Evolutionary conservation across 805 yeast genomes (phyloP).

Genomic region (Kazachstania viticola): DNA sequence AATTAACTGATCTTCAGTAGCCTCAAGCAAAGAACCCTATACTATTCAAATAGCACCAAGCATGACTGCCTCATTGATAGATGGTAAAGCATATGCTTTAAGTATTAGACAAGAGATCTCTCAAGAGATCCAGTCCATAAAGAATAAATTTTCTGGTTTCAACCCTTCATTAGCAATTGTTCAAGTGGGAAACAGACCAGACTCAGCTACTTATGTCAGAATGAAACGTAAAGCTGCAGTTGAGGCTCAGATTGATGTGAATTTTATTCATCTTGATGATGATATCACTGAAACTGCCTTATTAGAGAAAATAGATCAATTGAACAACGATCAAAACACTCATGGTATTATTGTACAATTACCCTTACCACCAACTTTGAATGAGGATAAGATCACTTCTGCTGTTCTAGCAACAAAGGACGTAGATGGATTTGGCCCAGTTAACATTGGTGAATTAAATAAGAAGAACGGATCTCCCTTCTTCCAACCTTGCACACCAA

Average conservation of each 20-base stretch:
- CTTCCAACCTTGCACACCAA: conserved; percentile 91
- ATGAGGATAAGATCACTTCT: conserved; percentile 71
- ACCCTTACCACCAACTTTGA: conserved; percentile 73
- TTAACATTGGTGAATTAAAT: conserved; percentile 81
- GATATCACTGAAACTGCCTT: conserved; percentile 48
- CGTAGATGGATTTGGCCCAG: conserved; percentile 89
- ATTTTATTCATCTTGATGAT: conserved; percentile 52
- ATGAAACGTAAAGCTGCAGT: conserved; percentile 86
- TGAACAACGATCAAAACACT: conserved; percentile 65
- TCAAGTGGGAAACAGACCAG: conserved; percentile 86
- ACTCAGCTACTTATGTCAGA: conserved; percentile 81
- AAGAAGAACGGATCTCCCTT: conserved; percentile 75
- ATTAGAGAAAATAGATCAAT: conserved; percentile 43
- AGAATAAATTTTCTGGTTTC: conserved; percentile 37
- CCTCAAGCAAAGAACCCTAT: no score
- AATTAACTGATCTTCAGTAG: no score
- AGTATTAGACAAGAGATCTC: conserved; percentile 41
- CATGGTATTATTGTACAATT: conserved; percentile 86
- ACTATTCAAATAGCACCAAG: no score
- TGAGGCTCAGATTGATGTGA: conserved; percentile 67
- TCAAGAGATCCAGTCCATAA: conserved; percentile 36
- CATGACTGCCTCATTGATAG: conserved; percentile 30
- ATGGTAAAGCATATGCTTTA: conserved; percentile 50
- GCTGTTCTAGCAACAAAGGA: conserved; percentile 77
- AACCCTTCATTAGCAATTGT: conserved; percentile 70